phyloP scores from a whole-genome alignment of 768 basidiomycete species.

The Psilocybe cyanescens region DNA sequence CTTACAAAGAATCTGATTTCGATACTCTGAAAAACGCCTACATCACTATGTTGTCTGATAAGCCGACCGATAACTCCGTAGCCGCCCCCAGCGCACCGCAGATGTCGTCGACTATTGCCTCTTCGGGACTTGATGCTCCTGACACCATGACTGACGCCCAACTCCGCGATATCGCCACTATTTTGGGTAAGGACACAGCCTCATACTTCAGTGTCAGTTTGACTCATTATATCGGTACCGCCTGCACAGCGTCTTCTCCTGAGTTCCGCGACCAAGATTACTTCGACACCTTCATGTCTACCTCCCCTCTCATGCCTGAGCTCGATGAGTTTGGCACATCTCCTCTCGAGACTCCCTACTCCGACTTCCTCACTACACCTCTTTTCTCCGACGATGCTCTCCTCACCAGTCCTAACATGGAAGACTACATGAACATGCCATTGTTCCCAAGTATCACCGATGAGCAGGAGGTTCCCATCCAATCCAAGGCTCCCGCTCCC shows the following conservation, averaged over 20 bases:
- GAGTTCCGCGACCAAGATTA: constrained; percentile 29
- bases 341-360: constrained; percentile 37
- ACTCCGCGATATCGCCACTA: constrained; percentile 21
- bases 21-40: constrained; percentile 61
- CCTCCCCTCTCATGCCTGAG: constrained; percentile 30
- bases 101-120: constrained; percentile 26
- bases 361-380: constrained; percentile 43
- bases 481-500: constrained; percentile 8
- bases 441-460: constrained; percentile 25
- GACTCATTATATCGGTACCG: constrained; percentile 24
- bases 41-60: constrained; percentile 67
- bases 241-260: constrained; percentile 22
- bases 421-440: constrained; percentile 23
- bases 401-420: constrained; percentile 29
- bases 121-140: constrained; percentile 27
- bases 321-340: constrained; percentile 35
- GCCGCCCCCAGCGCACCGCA: constrained; percentile 33
- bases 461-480: constrained; percentile 13
- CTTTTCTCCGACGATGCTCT: constrained; percentile 28
- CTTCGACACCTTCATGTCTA: constrained; percentile 32
- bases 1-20: constrained; percentile 45
- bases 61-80: constrained; percentile 42
- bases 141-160: constrained; percentile 18
- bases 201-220: constrained; percentile 1
- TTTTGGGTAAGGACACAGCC: constrained; percentile 21